Conservation (phyloP, 2,329 filamentous ascomycete species). For the Didymella sp. region DNA sequence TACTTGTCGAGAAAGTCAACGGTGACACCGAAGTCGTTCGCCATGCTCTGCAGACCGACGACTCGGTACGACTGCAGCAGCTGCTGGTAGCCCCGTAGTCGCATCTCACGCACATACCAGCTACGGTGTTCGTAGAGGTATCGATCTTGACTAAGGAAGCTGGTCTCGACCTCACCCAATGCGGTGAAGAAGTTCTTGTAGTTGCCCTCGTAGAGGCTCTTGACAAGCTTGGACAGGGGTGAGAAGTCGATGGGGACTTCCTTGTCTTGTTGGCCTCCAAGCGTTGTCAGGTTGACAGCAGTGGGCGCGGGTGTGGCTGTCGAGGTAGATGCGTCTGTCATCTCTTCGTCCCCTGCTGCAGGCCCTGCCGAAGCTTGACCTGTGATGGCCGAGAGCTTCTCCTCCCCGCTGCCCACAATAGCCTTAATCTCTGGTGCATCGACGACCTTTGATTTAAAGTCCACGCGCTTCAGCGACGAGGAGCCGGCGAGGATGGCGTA, state of each 20-base stretch:
- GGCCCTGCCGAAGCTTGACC: slow-evolving; percentile 83
- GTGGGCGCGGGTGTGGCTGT: slow-evolving; percentile 64
- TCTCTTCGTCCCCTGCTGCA: slow-evolving; percentile 76
- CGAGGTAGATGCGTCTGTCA: slow-evolving; percentile 65
- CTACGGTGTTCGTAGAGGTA: slow-evolving; percentile 94
- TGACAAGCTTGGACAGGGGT: slow-evolving; percentile 84
- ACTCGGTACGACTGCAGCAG: slow-evolving; percentile 96
- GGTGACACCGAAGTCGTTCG: slow-evolving; percentile 93
- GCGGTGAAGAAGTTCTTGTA: slow-evolving; percentile 95
- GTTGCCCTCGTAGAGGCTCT: slow-evolving; percentile 89
- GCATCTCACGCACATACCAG: slow-evolving; percentile 99
- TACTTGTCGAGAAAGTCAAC: slow-evolving; percentile 96
- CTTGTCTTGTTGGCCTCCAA: slow-evolving; percentile 79
- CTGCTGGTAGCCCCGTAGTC: slow-evolving; percentile 94
- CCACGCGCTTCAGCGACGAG: slow-evolving; percentile 91
- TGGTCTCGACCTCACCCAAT: slow-evolving; percentile 87
- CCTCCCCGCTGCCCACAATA: slow-evolving; percentile 87
- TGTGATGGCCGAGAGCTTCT: slow-evolving; percentile 82
- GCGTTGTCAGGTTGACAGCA: slow-evolving; percentile 85
- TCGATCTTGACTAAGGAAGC: slow-evolving; percentile 91
- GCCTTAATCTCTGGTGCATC: slow-evolving; percentile 98
- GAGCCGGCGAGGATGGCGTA: slow-evolving; percentile 96
- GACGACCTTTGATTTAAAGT: slow-evolving; percentile 99
- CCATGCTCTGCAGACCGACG: slow-evolving; percentile 97
- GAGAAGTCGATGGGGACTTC: slow-evolving; percentile 89